Evolutionary conservation across 139 green algal genomes (phyloP).

Genomic region (Coelastrella sp.): DNA sequence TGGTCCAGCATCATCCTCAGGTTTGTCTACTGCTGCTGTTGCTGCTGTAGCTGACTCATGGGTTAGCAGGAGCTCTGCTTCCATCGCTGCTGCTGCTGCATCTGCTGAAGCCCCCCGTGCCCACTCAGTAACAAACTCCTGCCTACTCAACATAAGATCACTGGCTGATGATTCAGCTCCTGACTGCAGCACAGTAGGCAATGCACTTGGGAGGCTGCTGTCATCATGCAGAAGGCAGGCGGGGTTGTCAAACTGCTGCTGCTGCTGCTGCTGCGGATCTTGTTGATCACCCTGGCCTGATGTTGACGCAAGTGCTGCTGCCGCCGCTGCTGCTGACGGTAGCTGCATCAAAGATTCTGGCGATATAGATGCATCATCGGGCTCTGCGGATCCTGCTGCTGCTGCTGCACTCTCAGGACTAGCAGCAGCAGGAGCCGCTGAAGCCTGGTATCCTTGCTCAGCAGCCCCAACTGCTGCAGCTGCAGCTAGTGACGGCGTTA

Average conservation of each 20-base stretch:
- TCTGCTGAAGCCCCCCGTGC: neutral
- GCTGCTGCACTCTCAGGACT: neutral
- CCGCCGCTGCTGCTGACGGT: neutral
- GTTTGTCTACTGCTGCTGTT: neutral
- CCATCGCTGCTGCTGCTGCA: constrained; percentile 6
- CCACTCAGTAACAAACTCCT: constrained; percentile 10
- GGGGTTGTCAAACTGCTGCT: no score
- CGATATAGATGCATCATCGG: neutral
- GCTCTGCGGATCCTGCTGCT: neutral
- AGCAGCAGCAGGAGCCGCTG: neutral
- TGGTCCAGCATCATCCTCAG: neutral
- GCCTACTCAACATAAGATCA: neutral
- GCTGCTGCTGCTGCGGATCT: neutral
- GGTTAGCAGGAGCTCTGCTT: neutral
- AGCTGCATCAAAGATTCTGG: neutral
- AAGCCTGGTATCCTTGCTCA: neutral
- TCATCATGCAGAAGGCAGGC: no score
- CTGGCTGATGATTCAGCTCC: neutral
- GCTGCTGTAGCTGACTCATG: no score
- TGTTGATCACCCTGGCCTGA: neutral
- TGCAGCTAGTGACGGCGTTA: neutral
- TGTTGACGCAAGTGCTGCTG: neutral
- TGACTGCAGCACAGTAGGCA: neutral
- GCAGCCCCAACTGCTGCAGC: neutral
- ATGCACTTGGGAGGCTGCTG: neutral